These are phyloP conservation scores for Triglochin maritima DNA, from an alignment of 106 monocot genomes.

Conservation along the genomic window DNA sequence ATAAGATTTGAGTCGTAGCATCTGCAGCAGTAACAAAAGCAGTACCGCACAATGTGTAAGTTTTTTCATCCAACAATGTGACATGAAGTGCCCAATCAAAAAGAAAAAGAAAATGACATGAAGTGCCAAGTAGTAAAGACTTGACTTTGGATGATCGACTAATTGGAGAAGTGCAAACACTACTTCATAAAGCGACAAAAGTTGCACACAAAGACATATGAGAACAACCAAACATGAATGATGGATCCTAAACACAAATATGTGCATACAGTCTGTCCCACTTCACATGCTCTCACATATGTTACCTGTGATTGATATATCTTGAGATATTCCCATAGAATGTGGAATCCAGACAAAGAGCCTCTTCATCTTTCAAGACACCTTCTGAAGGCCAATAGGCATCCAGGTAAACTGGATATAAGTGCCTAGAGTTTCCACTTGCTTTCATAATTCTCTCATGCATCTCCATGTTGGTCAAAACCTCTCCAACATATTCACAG, in stretches of 20 bases:
- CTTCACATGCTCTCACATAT: too few relatives aligned
- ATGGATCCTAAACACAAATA: too few relatives aligned
- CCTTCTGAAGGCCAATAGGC: constrained; percentile 88
- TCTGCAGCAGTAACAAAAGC: constrained; percentile 18
- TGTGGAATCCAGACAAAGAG: constrained; percentile 89
- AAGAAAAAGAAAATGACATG: neutral
- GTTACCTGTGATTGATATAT: constrained; percentile 90
- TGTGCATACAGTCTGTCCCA: too few relatives aligned
- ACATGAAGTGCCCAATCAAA: neutral
- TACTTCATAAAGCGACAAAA: too few relatives aligned
- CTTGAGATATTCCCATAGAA: constrained; percentile 87
- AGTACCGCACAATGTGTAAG: neutral
- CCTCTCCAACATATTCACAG: constrained; percentile 87
- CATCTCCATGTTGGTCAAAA: constrained; percentile 76
- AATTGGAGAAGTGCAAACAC: too few relatives aligned
- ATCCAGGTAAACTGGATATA: constrained; percentile 73
- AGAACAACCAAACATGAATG: too few relatives aligned
- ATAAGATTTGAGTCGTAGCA: constrained; percentile 81
- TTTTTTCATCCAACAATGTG: too few relatives aligned
- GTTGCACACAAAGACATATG: too few relatives aligned
- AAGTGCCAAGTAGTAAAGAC: neutral
- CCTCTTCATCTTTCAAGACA: constrained; percentile 81
- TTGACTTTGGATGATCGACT: too few relatives aligned
- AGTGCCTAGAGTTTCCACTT: constrained; percentile 45
- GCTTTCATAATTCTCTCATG: constrained; percentile 47